Percentiles rank a stretch among this genome's conserved stretches.
Evolutionary conservation across 768 basidiomycete genomes (phyloP).

Genomic region (Cystofilobasidium bisporidii): DNA sequence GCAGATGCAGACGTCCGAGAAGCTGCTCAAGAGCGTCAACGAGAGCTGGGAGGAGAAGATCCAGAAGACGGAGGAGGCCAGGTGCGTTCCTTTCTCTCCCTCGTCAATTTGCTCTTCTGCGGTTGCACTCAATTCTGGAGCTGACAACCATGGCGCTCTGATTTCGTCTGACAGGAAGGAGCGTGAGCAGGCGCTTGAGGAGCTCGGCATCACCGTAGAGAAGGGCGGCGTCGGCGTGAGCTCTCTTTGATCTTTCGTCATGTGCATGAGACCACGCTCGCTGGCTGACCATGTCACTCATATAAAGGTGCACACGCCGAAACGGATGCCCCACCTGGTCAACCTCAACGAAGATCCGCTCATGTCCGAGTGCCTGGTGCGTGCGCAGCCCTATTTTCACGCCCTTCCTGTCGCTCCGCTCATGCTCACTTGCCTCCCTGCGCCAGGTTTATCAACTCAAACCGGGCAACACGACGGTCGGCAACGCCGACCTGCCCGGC

Average conservation of each 20-base stretch:
- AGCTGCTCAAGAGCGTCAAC: slow-evolving; percentile 82
- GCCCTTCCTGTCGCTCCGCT: slow-evolving; percentile 52
- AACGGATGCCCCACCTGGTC: slow-evolving; percentile 90
- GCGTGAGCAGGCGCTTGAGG: slow-evolving; percentile 93
- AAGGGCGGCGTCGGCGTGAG: slow-evolving; percentile 50
- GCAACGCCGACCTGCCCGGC: slow-evolving; percentile 72
- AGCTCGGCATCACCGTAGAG: slow-evolving; percentile 93
- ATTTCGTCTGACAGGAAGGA: slow-evolving; percentile 64
- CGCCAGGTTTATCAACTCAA: slow-evolving; percentile 63
- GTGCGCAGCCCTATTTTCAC: slow-evolving; percentile 78
- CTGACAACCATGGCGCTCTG: no score
- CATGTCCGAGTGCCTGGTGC: slow-evolving; percentile 29
- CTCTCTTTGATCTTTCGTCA: no score
- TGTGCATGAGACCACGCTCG: no score
- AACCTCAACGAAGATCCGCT: slow-evolving; percentile 56
- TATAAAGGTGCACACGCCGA: slow-evolving; percentile 90
- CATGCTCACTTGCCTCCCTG: slow-evolving; percentile 27
- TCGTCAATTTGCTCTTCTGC: no score
- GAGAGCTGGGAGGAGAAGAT: slow-evolving; percentile 82
- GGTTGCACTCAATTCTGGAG: no score
- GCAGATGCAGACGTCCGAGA: slow-evolving; percentile 65
- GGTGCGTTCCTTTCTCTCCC: slow-evolving; percentile 42
- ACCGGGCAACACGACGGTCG: slow-evolving; percentile 67
- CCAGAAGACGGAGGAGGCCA: slow-evolving; percentile 23
- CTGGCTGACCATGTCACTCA: no score